phyloP scores from a whole-genome alignment of 2,329 filamentous ascomycete species.

The Fusarium sp. region DNA sequence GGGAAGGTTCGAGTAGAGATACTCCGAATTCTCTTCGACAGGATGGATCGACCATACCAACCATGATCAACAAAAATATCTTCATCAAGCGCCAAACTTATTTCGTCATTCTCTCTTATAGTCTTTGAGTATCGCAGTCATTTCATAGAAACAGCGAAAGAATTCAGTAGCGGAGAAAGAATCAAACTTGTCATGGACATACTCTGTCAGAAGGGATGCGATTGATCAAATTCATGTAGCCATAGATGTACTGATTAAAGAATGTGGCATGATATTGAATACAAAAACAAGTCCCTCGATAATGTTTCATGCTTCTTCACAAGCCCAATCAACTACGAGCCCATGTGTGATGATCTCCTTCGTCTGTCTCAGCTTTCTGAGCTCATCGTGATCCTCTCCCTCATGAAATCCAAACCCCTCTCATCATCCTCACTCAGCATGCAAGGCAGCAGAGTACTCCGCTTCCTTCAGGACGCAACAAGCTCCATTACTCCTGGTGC shows the following conservation, averaged over 20 bases:
- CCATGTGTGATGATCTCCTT: not conserved
- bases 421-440: not conserved
- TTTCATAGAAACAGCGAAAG: not conserved
- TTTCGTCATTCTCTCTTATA: not conserved
- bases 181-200: not conserved
- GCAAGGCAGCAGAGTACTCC: not conserved
- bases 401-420: not conserved
- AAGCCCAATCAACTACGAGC: not conserved
- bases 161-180: not conserved
- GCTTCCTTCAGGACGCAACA: not conserved
- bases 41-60: not conserved
- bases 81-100: too few species aligned
- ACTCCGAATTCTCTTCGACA: too few species aligned
- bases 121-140: not conserved
- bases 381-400: not conserved
- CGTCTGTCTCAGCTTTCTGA: not conserved
- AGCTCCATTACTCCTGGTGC: constrained; percentile 47
- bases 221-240: too few species aligned
- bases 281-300: not conserved
- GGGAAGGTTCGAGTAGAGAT: not conserved
- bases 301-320: not conserved
- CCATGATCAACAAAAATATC: not conserved
- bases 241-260: too few species aligned
- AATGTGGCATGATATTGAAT: not conserved
- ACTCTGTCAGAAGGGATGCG: not conserved